Evolutionary conservation across 768 basidiomycete genomes (phyloP).

Genomic region (Mycena sanguinolenta): DNA sequence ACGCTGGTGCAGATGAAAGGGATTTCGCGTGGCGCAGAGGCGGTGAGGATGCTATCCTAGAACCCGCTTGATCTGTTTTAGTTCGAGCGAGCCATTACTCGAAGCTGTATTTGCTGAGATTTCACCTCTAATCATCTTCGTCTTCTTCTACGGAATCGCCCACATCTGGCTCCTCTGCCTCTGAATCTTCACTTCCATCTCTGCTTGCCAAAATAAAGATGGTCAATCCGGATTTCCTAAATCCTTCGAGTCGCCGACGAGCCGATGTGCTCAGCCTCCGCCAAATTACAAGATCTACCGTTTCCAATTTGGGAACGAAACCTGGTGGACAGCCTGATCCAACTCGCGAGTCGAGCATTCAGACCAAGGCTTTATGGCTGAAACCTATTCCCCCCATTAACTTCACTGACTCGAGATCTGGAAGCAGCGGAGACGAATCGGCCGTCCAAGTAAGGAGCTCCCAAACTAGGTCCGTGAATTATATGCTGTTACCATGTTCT

Average conservation of each 20-base stretch:
- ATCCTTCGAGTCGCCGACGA: neutral
- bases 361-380: conserved; percentile 5
- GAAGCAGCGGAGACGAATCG: neutral
- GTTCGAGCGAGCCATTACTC: no score
- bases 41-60: conserved; percentile 41
- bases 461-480: conserved; percentile 15
- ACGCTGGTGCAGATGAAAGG: conserved; percentile 85
- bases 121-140: no score
- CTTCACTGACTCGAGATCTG: conserved; percentile 1
- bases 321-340: neutral
- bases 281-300: neutral
- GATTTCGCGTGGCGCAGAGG: conserved; percentile 72
- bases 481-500: neutral
- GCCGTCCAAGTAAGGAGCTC: neutral
- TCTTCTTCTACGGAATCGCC: no score
- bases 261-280: neutral
- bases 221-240: neutral
- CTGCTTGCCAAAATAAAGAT: neutral
- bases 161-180: no score
- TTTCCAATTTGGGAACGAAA: neutral
- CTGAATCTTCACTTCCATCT: no score
- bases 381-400: neutral
- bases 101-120: no score
- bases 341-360: conserved; percentile 9
- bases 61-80: no score